Evolutionary conservation across 2,329 filamentous ascomycete genomes (phyloP).

Genomic region (Sphaerulina vaccinii): DNA sequence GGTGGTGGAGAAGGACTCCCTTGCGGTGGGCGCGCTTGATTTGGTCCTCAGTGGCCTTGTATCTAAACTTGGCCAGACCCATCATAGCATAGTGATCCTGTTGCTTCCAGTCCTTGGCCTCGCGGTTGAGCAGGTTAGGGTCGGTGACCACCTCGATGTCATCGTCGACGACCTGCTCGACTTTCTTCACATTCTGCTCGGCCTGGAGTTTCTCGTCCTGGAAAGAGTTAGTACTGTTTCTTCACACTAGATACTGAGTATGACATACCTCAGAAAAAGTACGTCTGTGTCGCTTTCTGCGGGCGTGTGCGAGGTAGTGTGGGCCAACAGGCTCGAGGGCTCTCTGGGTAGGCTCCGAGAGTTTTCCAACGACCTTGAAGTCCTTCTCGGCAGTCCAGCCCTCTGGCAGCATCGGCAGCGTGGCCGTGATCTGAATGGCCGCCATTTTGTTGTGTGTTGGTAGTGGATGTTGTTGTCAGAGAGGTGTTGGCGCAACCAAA

Average conservation of each 20-base stretch:
- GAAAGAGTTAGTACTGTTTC: conserved; percentile 46
- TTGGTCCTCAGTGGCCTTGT: conserved; percentile 90
- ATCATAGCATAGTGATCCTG: conserved; percentile 99
- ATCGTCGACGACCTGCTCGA: conserved; percentile 87
- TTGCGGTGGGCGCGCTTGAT: conserved; percentile 99
- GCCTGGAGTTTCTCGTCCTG: conserved; percentile 98
- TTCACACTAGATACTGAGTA: not conserved
- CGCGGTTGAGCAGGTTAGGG: conserved; percentile 82
- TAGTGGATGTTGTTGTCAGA: not conserved
- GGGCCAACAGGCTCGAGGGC: conserved; percentile 94
- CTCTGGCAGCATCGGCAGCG: conserved; percentile 72
- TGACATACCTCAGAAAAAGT: conserved; percentile 61
- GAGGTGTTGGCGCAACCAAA: not conserved
- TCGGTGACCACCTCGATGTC: conserved; percentile 95
- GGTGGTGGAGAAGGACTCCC: conserved; percentile 98
- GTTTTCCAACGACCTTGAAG: conserved; percentile 77
- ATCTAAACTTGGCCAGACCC: conserved; percentile 87
- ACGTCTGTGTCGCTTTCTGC: conserved; percentile 83
- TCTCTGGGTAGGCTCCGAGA: conserved; percentile 76
- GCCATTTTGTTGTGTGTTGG: conserved; percentile 55
- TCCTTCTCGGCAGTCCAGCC: conserved; percentile 88
- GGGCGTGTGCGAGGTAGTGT: conserved; percentile 90
- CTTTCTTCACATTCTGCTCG: conserved; percentile 89
- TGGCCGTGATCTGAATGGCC: conserved; percentile 59
- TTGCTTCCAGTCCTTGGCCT: conserved; percentile 99